Base-by-base conservation (phyloP, 2,329 filamentous ascomycete species). In the Ceratocystis colombiana region DNA sequence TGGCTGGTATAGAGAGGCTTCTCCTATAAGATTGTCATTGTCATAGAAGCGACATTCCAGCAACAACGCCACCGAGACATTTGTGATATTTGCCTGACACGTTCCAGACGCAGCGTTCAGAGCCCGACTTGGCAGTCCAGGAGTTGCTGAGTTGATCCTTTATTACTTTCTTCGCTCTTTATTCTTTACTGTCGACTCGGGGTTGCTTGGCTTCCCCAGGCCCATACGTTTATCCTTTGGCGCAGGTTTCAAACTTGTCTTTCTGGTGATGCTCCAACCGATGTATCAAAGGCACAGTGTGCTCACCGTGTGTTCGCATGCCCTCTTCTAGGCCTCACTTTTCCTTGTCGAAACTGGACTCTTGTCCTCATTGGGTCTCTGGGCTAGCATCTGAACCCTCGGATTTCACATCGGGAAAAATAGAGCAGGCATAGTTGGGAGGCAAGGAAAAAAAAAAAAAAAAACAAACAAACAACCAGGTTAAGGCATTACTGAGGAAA, bases 1-100 rank as follows among this genome's bases (percentile, higher is more conserved):
- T 12, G 37, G 37, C 12, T 41, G 37, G 37, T 15, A 12, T 15
- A 41, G 37, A 41, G 37, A 41, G 37, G 10, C 37, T 41, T 41
- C 22, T 28, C 20, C 48, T 28, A 28, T 12, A 59, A 59, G 55
- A 59, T 59, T 59, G 55, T 37, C 55, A 59, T 59, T 59, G 55
- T 17, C 55, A 59, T 37, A 59, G 55, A 20, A 59, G 55, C 55
- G 55, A 37, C 55, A 59, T 59, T 37, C 55, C 55, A 20, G 17
- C 28, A 33, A 41, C 3, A 5, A 37, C 55, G 55, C 55, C 55
- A 59, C 28, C 28, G 20, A 53, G 25, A 59, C 55, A 37, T n/a
- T 25, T 33, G 55, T 37, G 8, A 37, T 59, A 30, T 59, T 59
- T 33, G 25, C 15, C 55, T 59, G 55, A 37, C 25, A 37, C 55